These are phyloP conservation scores for Cystofilobasidium capitatum DNA, from an alignment of 768 basidiomycete genomes.

Conservation along the genomic window DNA sequence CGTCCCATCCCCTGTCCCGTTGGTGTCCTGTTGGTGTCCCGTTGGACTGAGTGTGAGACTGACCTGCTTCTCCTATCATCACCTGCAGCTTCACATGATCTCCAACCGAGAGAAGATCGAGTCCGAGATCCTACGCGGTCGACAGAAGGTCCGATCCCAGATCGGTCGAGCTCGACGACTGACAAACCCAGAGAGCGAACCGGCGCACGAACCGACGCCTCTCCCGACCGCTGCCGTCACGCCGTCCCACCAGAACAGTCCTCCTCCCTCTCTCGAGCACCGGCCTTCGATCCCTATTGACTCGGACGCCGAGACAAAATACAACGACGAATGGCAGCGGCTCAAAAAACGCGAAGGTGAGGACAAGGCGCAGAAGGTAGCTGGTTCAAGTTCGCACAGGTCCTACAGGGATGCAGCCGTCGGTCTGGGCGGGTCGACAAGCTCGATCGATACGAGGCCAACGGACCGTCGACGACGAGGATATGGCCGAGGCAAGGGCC, in stretches of 20 bases:
- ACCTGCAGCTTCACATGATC: conserved; percentile 26
- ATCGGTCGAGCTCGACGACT: neutral
- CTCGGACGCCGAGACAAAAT: conserved; percentile 10
- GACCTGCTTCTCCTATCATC: neutral
- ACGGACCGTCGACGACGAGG: neutral
- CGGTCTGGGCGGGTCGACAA: neutral
- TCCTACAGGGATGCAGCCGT: neutral
- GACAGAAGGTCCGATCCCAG: conserved; percentile 15
- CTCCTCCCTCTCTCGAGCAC: neutral
- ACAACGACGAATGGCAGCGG: conserved; percentile 5
- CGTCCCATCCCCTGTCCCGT: conserved; percentile 18
- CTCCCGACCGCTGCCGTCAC: neutral
- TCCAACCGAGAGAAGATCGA: conserved; percentile 25
- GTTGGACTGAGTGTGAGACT: neutral
- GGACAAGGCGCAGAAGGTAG: too few species aligned
- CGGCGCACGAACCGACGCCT: neutral
- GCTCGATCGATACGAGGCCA: neutral
- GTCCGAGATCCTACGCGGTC: conserved; percentile 20
- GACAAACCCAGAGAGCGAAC: neutral
- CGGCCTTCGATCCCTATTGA: conserved; percentile 18
- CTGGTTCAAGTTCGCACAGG: too few species aligned
- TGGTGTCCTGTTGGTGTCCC: neutral
- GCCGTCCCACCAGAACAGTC: neutral
- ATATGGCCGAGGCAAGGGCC: neutral
- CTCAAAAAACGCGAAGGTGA: neutral